A percentile compares a stretch with the other conserved stretches of the same genome.
These are phyloP conservation scores for Stentor roeselii DNA, from an alignment of 73 alveolate species.

Conservation along the genomic window DNA sequence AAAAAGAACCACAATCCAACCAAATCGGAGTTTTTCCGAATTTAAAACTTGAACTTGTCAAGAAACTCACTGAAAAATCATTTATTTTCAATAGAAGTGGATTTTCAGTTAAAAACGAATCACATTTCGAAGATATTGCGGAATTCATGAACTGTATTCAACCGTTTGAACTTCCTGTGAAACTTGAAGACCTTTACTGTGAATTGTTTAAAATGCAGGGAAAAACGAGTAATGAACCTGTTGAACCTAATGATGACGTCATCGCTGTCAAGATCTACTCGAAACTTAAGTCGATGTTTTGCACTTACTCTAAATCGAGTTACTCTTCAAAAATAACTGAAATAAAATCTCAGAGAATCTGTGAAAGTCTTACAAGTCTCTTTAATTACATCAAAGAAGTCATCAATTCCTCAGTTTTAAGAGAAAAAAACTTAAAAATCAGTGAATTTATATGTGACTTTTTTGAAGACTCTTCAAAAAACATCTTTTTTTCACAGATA, in stretches of 20 bases:
- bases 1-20: background rate
- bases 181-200: too few species aligned
- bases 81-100: too few species aligned
- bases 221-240: background rate
- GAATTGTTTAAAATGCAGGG: background rate
- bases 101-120: background rate
- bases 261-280: background rate
- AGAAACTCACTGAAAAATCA: background rate
- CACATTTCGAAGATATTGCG: background rate
- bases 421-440: background rate
- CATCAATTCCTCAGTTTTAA: background rate
- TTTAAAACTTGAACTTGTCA: background rate
- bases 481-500: background rate
- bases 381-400: background rate
- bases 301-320: background rate
- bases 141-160: background rate
- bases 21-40: background rate
- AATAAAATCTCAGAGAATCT: background rate
- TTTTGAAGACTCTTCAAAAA: background rate
- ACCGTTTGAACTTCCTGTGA: background rate
- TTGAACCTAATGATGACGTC: background rate
- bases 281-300: background rate
- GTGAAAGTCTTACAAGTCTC: background rate
- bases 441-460: slow-evolving; percentile 8
- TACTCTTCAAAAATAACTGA: background rate